Evolutionary conservation across 805 yeast genomes (phyloP), one percentile per base, ranked within the genome.

Genomic region (Saccharomyces paradoxus): DNA sequence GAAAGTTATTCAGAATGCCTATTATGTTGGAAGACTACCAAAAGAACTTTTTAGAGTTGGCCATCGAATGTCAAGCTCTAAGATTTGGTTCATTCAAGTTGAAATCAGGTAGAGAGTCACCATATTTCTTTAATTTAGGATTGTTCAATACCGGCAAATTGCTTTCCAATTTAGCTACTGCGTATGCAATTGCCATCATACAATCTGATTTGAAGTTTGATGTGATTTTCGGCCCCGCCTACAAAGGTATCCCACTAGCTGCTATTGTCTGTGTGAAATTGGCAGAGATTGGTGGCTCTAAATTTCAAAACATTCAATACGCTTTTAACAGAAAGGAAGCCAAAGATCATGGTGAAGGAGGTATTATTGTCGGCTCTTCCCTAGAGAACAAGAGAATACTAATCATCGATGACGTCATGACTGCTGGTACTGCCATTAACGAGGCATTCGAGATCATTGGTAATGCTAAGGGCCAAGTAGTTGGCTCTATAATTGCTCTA

Each of bases 321-420:
- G 83, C 97, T n/a, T 92, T 89, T 78, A 92, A 92, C 78, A 84
- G 99, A 72, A 94, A 92, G 74, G 97, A 90, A 72, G 86, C 87
- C 77, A 92, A 92, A 74, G 97, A 91, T 68, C 99, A 92, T 68
- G 99, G 99, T 54, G 99, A 92, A 75, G 99, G 98, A 61, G 99
- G 99, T 13, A 81, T 81, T 55, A 87, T 92, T 63, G 98, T 94
- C 46, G 99, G 99, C 41, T 82, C 87, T 49, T 71, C 81, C 5
- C 79, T 92, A 63, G 78, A 79, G 57, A 87, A 80, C 50, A 86
- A 91, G 71, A 79, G 79, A 57, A 81, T 92, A 26, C 75, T 94
- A 64, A 88, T 94, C 64, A 89, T 92, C 58, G 99, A 94, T 71
- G 99, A 92, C 66, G 97, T 94, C 47, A 91, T 92, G 84, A 92